Evolutionary conservation across 192 early-diverging fungal species (phyloP).

Genomic region (Geranomyces variabilis): DNA sequence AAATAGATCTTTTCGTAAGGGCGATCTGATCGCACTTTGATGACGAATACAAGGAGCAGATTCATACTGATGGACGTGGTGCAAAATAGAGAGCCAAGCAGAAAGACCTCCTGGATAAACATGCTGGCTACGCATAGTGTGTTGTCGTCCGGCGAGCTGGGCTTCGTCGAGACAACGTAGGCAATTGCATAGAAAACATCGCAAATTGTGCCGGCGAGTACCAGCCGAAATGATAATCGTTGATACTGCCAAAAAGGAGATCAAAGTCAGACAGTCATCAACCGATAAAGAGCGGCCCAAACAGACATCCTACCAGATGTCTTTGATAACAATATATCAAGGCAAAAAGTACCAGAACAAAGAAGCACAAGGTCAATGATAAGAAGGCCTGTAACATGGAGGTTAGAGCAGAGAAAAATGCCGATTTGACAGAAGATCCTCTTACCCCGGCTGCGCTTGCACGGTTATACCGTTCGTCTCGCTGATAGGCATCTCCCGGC

Average conservation of each 20-base stretch:
- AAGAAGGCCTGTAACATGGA: neutral
- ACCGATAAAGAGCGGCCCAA: neutral
- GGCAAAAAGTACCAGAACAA: neutral
- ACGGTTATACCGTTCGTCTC: too few relatives aligned
- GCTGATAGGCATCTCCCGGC: too few relatives aligned
- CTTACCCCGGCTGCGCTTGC: neutral
- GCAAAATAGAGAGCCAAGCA: slow-evolving; percentile 17
- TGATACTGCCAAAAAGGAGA: neutral
- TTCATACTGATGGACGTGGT: slow-evolving; percentile 27
- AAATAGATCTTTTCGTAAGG: slow-evolving; percentile 15
- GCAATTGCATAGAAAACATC: slow-evolving; percentile 8
- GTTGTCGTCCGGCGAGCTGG: neutral
- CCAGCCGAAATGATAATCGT: slow-evolving; percentile 21
- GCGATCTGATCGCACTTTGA: neutral
- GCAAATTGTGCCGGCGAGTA: slow-evolving; percentile 1
- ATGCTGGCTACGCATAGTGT: slow-evolving; percentile 16
- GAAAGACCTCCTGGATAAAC: slow-evolving; percentile 11
- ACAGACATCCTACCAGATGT: neutral
- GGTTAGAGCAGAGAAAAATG: too few relatives aligned
- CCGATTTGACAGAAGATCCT: too few relatives aligned
- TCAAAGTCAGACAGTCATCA: too few relatives aligned
- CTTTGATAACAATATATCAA: neutral
- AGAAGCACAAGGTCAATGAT: neutral
- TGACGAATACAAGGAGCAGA: slow-evolving; percentile 21
- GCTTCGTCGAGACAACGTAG: slow-evolving; percentile 8